These are phyloP conservation scores for Hemileia vastatrix DNA, from an alignment of 1,284 basidiomycete genomes.

Conservation along the genomic window DNA sequence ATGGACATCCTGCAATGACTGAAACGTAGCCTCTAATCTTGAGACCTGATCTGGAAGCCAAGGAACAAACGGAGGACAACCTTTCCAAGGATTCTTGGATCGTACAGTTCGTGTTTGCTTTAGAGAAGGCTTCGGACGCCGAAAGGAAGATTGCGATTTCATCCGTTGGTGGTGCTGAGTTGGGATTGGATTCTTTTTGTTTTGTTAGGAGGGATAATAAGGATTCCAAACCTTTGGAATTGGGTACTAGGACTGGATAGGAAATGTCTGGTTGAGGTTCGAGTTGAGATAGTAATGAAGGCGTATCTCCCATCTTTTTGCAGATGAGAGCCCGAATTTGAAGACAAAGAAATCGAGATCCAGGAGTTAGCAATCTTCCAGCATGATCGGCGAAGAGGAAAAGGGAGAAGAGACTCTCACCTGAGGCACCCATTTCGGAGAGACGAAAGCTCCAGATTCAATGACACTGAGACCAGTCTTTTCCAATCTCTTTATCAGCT, in stretches of 20 bases:
- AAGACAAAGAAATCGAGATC: no score
- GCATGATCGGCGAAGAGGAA: no score
- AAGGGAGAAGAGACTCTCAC: constrained; percentile 46
- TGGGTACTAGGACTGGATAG: constrained; percentile 56
- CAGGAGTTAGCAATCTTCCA: neutral
- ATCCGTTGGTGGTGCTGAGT: constrained; percentile 52
- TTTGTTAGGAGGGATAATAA: constrained; percentile 24
- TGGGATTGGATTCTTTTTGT: neutral
- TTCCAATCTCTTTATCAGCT: constrained; percentile 67
- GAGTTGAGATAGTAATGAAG: constrained; percentile 53
- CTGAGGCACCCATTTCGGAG: constrained; percentile 86
- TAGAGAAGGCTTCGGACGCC: constrained; percentile 70
- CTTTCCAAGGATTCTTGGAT: constrained; percentile 62
- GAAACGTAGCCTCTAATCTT: constrained; percentile 71
- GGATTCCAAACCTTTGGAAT: constrained; percentile 26
- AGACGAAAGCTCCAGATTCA: constrained; percentile 85
- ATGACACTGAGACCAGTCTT: constrained; percentile 62
- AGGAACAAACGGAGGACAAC: constrained; percentile 56
- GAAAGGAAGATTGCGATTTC: constrained; percentile 86
- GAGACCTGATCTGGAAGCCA: constrained; percentile 57
- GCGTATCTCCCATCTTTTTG: constrained; percentile 27
- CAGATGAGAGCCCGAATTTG: neutral
- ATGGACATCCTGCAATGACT: constrained; percentile 71
- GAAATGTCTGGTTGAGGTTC: constrained; percentile 53
- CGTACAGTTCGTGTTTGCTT: constrained; percentile 73